Conservation (phyloP, 306 rosid species). For the Cucumis melo region DNA sequence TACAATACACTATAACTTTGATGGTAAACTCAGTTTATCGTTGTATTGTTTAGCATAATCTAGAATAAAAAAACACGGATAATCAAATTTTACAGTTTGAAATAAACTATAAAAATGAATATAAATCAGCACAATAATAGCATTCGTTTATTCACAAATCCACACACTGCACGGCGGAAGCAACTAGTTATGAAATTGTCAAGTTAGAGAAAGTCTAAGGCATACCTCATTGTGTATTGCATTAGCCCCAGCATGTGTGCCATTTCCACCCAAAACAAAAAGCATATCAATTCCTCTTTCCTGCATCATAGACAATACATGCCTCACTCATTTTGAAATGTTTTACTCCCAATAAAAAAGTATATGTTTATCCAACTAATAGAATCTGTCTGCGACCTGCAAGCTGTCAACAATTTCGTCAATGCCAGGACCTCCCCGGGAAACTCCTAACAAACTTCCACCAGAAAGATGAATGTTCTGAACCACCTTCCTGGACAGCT, state of each 20-base stretch:
- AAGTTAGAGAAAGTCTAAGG: neutral
- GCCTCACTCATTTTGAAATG: neutral
- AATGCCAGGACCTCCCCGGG: constrained; percentile 83
- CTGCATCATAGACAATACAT: constrained; percentile 27
- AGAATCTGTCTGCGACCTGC: constrained; percentile 37
- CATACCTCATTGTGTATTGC: constrained; percentile 84
- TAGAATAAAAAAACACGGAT: neutral
- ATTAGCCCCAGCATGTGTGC: constrained; percentile 98
- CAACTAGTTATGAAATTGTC: neutral
- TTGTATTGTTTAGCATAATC: neutral
- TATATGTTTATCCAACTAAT: constrained; percentile 1
- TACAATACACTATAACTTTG: neutral
- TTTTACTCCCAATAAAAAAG: constrained; percentile 1
- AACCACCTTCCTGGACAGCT: constrained; percentile 87
- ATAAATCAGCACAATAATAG: neutral
- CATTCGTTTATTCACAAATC: neutral
- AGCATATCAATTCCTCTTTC: constrained; percentile 93
- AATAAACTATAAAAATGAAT: neutral
- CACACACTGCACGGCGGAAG: neutral
- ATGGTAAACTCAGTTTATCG: neutral
- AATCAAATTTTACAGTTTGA: neutral
- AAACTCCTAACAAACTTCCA: constrained; percentile 96
- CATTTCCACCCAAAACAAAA: constrained; percentile 95
- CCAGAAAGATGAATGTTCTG: constrained; percentile 99
- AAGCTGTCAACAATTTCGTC: constrained; percentile 66